Conservation (phyloP, 1,139 yeast species). For the Waltiozyma sp. region DNA sequence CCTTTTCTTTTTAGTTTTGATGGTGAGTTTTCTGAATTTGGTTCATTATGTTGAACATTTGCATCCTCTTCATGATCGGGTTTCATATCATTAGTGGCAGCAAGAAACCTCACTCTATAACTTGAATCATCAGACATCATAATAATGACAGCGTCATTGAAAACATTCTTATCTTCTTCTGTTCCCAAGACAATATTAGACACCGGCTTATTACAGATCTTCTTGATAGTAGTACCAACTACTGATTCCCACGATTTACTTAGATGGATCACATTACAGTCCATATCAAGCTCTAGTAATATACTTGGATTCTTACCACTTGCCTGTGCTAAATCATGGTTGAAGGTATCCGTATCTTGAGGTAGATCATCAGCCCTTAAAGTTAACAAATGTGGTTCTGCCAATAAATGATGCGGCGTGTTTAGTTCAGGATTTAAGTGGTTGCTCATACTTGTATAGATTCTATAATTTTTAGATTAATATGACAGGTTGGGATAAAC, state of each 20-base stretch:
- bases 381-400: neutral
- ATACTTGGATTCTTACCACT: conserved; percentile 49
- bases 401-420: too few species aligned
- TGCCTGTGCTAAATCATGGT: conserved; percentile 16
- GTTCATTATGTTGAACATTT: conserved; percentile 1
- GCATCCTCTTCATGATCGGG: conserved; percentile 14
- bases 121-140: conserved; percentile 70
- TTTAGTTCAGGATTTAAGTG: neutral
- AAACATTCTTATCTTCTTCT: conserved; percentile 54
- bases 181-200: conserved; percentile 58
- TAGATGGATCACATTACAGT: conserved; percentile 65
- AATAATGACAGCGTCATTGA: conserved; percentile 55
- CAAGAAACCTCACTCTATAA: conserved; percentile 64
- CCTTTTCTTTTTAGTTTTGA: conserved; percentile 1
- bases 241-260: conserved; percentile 70
- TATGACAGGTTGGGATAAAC: too few species aligned
- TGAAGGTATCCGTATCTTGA: conserved; percentile 5
- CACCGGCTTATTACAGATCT: conserved; percentile 49
- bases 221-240: conserved; percentile 46
- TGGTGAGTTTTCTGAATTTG: conserved; percentile 10
- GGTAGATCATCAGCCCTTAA: neutral
- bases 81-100: conserved; percentile 33
- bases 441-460: neutral
- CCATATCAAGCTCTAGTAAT: conserved; percentile 75
- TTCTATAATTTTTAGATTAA: too few species aligned